Percentiles rank a stretch among this genome's conserved stretches.
phyloP scores from a whole-genome alignment of 805 yeast species.

The Scheffersomyces amazonensis region DNA sequence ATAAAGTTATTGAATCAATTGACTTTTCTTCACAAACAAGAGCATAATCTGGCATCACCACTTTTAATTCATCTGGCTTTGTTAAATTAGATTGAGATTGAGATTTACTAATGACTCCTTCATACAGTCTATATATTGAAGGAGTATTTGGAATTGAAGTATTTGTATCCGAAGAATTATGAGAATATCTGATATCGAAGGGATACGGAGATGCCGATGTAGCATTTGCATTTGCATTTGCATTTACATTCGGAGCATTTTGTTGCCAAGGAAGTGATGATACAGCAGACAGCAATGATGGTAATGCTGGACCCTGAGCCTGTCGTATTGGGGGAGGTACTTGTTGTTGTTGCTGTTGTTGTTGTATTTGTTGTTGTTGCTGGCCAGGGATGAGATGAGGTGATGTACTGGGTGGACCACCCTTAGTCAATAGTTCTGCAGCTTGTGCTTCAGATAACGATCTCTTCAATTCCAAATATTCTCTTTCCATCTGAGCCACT shows the following conservation, averaged over 20 bases:
- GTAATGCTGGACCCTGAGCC: background rate
- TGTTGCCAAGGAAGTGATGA: background rate
- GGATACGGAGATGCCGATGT: slow-evolving; percentile 3
- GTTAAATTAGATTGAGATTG: background rate
- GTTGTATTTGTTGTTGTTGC: slow-evolving; percentile 1
- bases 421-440: slow-evolving; percentile 23
- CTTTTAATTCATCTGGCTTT: slow-evolving; percentile 4
- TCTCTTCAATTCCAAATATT: slow-evolving; percentile 65
- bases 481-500: slow-evolving; percentile 79
- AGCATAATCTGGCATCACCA: slow-evolving; percentile 16
- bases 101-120: background rate
- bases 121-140: slow-evolving; percentile 14
- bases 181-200: slow-evolving; percentile 1
- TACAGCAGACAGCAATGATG: slow-evolving; percentile 1
- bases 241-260: background rate
- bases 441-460: slow-evolving; percentile 39
- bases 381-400: background rate
- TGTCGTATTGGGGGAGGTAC: slow-evolving; percentile 4
- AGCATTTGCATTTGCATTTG: background rate
- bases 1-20: slow-evolving; percentile 64
- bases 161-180: slow-evolving; percentile 18
- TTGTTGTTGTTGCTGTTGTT: slow-evolving; percentile 4
- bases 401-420: background rate
- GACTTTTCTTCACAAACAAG: slow-evolving; percentile 63
- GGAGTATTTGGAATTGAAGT: slow-evolving; percentile 29